These are phyloP conservation scores for Tulasnella sp. DNA, from an alignment of 768 basidiomycete species.

Conservation along the genomic window DNA sequence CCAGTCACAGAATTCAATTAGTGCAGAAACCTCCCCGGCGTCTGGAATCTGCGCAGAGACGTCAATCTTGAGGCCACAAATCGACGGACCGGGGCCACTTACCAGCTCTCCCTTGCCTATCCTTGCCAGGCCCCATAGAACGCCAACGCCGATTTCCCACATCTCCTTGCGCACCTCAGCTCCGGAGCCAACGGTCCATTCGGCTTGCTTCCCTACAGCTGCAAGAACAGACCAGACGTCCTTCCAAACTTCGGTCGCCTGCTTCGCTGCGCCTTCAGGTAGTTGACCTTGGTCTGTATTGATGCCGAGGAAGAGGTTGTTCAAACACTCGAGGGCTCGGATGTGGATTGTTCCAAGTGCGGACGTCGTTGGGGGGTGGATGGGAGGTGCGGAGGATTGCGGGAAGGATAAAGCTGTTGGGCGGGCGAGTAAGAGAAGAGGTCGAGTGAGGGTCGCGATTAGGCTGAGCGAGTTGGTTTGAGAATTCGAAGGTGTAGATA, in stretches of 20 bases:
- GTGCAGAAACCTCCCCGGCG: conserved; percentile 61
- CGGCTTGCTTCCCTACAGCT: conserved; percentile 28
- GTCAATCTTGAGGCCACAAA: background rate
- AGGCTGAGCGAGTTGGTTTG: conserved; percentile 44
- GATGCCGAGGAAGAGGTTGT: conserved; percentile 77
- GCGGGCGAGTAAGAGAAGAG: conserved; percentile 68
- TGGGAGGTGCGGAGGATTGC: conserved; percentile 57
- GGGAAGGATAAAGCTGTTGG: conserved; percentile 84
- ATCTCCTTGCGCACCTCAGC: conserved; percentile 73
- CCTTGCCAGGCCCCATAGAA: conserved; percentile 84
- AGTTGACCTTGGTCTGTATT: conserved; percentile 45
- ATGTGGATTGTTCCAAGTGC: conserved; percentile 82
- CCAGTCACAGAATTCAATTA: conserved; percentile 68
- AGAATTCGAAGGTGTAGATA: conserved; percentile 40
- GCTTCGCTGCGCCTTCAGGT: conserved; percentile 50
- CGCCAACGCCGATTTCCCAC: conserved; percentile 80
- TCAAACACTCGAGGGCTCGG: conserved; percentile 84
- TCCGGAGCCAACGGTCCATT: conserved; percentile 46
- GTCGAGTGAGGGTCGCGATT: conserved; percentile 65
- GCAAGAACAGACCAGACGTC: conserved; percentile 25
- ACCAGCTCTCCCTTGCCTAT: conserved; percentile 74
- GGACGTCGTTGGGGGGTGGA: conserved; percentile 93
- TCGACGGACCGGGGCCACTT: conserved; percentile 30
- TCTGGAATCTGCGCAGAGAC: conserved; percentile 53
- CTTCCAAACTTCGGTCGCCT: conserved; percentile 49